These are phyloP conservation scores for Podaxis pistillaris DNA, from an alignment of 768 basidiomycete genomes.

Conservation along the genomic window DNA sequence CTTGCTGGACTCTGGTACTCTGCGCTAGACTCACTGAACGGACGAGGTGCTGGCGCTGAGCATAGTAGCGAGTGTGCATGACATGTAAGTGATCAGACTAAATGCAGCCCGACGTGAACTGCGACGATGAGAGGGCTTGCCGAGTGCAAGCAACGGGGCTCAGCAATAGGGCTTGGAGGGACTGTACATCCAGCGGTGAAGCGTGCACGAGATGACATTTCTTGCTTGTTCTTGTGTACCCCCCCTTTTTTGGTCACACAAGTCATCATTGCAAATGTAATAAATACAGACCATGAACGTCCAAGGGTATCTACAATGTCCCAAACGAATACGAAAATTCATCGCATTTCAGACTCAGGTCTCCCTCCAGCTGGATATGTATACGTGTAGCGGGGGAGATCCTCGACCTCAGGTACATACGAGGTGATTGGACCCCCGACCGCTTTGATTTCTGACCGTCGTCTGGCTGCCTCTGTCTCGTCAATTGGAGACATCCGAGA, in stretches of 20 bases:
- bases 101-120: constrained; percentile 1
- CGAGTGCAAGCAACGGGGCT: not conserved
- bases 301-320: not conserved
- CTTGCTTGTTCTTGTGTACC: constrained; percentile 14
- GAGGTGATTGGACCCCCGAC: constrained; percentile 1
- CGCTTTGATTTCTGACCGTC: constrained; percentile 16
- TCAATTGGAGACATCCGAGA: not conserved
- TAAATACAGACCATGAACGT: not conserved
- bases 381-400: constrained; percentile 9
- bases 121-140: not conserved
- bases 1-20: not conserved
- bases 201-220: not conserved
- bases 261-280: not conserved
- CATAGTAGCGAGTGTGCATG: constrained; percentile 65
- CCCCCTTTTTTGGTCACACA: constrained; percentile 6
- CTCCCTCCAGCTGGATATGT: not conserved
- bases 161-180: not conserved
- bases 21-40: constrained; percentile 48
- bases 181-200: not conserved
- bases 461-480: constrained; percentile 16
- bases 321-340: not conserved
- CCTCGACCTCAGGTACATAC: not conserved
- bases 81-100: constrained; percentile 29
- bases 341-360: not conserved
- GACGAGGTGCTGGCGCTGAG: constrained; percentile 69